Evolutionary conservation across 371 early-diverging fungal species (phyloP), one percentile per base, ranked within the genome.

Genomic region (Blakeslea trispora): DNA sequence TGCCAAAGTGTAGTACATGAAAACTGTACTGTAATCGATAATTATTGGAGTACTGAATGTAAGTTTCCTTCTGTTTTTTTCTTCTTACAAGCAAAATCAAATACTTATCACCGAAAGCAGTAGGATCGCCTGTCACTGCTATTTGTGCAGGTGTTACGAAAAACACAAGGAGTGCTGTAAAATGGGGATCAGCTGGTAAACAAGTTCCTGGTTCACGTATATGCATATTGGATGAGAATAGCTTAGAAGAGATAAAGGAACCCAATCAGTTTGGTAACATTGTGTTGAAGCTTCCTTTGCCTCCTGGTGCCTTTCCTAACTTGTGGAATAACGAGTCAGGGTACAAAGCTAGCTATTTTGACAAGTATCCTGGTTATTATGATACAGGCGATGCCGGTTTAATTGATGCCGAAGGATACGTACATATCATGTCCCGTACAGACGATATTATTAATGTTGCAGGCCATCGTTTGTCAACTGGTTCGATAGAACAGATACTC

Each of bases 21-120:
- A 17, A 41, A 59, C 14, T 76, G 72, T 21, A 73, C 72, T 7
- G 81, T 84, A 0, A 81, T 84, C 44, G 98, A 97, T 68, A 91
- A 94, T 53, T 97, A 91, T 72, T 97, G 96, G 96, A 92, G 94
- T 50, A 97, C 98, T 1, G 98, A 97, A 67, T 88, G 93, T 42
- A 94, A 94, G 49, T 86, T n/a, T n/a, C n/a, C n/a, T n/a, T n/a
- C n/a, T n/a, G n/a, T n/a, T n/a, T n/a, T n/a, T n/a, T n/a, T n/a
- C n/a, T n/a, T n/a, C n/a, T n/a, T n/a, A 39, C 11, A 17, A 40
- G n/a, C 18, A 39, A 46, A 11, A 34, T 42, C 10, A 32, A 13
- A 28, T 49, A 24, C 32, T 31, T 14, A 17, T 31, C n/a, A 4
- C 24, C 17, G 5, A 6, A 15, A 4, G 15, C 37, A 68, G 70